Percentiles rank a stretch among this genome's conserved stretches.
Evolutionary conservation across 129 eudicot species (phyloP).

Genomic region (Logfia minima): DNA sequence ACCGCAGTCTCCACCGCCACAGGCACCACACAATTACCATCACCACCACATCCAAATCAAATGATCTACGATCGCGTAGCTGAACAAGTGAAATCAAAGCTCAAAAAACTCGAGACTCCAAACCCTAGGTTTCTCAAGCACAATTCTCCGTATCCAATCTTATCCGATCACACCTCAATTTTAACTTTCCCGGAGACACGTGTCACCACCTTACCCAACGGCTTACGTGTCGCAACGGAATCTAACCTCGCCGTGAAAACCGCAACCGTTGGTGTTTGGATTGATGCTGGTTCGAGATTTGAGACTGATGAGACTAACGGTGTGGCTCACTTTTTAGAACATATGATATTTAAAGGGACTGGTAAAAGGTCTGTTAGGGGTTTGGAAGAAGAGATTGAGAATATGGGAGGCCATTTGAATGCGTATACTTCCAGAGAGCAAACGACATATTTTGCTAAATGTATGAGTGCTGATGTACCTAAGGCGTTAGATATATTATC

Average conservation of each 20-base stretch:
- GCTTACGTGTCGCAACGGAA: constrained; percentile 94
- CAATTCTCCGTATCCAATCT: constrained; percentile 62
- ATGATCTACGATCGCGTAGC: constrained; percentile 85
- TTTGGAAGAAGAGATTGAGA: constrained; percentile 92
- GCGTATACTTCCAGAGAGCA: constrained; percentile 88
- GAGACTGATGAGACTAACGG: constrained; percentile 83
- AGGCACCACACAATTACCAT: constrained; percentile 44
- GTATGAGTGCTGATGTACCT: constrained; percentile 70
- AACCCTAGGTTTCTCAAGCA: constrained; percentile 56
- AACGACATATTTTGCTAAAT: constrained; percentile 78
- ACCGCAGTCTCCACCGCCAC: constrained; percentile 33
- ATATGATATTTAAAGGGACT: constrained; percentile 87
- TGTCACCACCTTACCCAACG: constrained; percentile 81
- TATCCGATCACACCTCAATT: constrained; percentile 61
- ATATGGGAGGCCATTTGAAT: constrained; percentile 93
- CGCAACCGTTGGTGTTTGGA: constrained; percentile 94
- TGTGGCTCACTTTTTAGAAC: constrained; percentile 82
- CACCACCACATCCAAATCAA: constrained; percentile 50
- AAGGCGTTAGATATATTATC: constrained; percentile 59
- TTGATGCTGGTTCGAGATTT: constrained; percentile 85
- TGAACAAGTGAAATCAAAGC: constrained; percentile 56
- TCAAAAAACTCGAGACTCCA: constrained; percentile 62
- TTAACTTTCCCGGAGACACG: constrained; percentile 65
- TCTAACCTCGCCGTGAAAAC: constrained; percentile 51
- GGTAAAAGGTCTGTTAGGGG: constrained; percentile 51